Evolutionary conservation across 148 eudicot genomes (phyloP).

Genomic region (Simmondsia chinensis): DNA sequence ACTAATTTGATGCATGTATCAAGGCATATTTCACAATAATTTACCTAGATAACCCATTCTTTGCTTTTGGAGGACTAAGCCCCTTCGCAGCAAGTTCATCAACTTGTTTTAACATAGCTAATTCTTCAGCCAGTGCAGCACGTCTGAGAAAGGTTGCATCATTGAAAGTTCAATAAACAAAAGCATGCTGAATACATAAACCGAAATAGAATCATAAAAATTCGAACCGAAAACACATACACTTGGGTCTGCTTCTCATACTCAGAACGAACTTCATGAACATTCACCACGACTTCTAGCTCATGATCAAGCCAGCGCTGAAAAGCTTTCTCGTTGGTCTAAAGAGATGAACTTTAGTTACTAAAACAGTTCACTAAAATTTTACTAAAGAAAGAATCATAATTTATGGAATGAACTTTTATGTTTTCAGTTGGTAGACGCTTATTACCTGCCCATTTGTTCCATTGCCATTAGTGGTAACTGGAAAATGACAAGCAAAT

Average conservation of each 20-base stretch:
- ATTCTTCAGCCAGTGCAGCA: conserved; percentile 92
- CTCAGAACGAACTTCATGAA: conserved; percentile 95
- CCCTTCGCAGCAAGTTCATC: conserved; percentile 89
- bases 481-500: conserved; percentile 36
- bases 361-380: conserved; percentile 1
- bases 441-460: conserved; percentile 75
- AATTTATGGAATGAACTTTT: neutral
- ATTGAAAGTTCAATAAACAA: neutral
- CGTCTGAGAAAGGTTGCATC: conserved; percentile 47
- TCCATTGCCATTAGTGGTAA: conserved; percentile 58
- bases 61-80: conserved; percentile 82
- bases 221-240: conserved; percentile 41
- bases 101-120: conserved; percentile 85
- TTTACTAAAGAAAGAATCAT: neutral
- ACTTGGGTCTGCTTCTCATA: conserved; percentile 99
- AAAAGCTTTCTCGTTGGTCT: conserved; percentile 90
- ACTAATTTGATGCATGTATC: neutral
- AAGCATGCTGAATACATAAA: conserved; percentile 4
- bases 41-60: conserved; percentile 84
- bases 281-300: conserved; percentile 94
- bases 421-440: too few relatives aligned
- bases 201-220: too few relatives aligned
- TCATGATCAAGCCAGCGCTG: conserved; percentile 99
- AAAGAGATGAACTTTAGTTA: conserved; percentile 13
- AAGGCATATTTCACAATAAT: neutral